These are phyloP conservation scores for Apiospora saccharicola DNA, from an alignment of 2,329 filamentous ascomycete genomes.

Conservation along the genomic window DNA sequence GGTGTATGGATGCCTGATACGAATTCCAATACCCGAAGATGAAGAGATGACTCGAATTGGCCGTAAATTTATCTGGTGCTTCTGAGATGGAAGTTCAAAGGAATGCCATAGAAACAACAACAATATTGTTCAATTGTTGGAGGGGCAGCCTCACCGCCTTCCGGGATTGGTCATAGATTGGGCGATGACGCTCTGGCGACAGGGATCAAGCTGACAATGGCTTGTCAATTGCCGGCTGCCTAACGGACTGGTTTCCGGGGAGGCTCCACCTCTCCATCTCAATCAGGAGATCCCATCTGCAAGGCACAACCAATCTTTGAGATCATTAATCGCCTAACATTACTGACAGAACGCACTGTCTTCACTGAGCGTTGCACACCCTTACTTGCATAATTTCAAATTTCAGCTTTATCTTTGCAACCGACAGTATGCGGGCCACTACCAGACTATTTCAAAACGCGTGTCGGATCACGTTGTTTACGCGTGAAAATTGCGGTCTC, in stretches of 20 bases:
- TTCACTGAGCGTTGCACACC: background rate
- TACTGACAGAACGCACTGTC: background rate
- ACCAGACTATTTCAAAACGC: constrained; percentile 57
- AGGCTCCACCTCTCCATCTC: background rate
- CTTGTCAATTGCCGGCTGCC: background rate
- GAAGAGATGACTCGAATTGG: background rate
- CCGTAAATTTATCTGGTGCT: background rate
- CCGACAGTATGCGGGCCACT: constrained; percentile 57
- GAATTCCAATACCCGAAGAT: background rate
- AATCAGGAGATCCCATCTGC: background rate
- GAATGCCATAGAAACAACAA: constrained; percentile 17
- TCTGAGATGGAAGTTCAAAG: background rate
- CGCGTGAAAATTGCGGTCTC: constrained; percentile 73
- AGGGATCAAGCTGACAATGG: background rate
- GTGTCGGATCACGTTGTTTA: constrained; percentile 78
- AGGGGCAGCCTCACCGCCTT: constrained; percentile 19
- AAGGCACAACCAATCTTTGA: background rate
- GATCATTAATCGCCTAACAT: background rate
- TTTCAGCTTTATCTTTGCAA: background rate
- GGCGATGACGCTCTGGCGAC: constrained; percentile 10
- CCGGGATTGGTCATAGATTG: background rate
- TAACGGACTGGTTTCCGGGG: background rate
- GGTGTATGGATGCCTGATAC: background rate
- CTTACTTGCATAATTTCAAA: background rate
- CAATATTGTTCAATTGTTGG: constrained; percentile 7